A percentile compares a stretch with the other conserved stretches of the same genome.
Conservation (phyloP, 2,329 filamentous ascomycete genomes). For the Diaporthe capsici region DNA sequence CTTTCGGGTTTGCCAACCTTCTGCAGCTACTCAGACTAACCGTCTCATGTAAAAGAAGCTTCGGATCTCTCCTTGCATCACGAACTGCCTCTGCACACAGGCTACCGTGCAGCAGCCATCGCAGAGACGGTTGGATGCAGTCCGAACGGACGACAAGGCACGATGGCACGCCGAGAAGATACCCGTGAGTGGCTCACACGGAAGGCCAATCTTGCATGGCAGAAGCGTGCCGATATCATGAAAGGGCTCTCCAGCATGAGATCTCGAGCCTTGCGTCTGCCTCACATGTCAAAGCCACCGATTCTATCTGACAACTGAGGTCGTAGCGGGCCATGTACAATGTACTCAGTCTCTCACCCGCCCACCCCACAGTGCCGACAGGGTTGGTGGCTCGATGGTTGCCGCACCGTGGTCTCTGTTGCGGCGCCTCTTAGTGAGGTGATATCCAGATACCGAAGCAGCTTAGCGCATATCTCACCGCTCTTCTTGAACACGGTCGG, state of each 20-base stretch:
- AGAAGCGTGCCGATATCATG: slow-evolving; percentile 23
- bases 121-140: slow-evolving; percentile 25
- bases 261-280: slow-evolving; percentile 32
- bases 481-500: slow-evolving; percentile 40
- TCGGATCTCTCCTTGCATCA: slow-evolving; percentile 32
- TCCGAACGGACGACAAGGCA: slow-evolving; percentile 24
- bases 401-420: slow-evolving; percentile 41
- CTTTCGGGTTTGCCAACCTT: slow-evolving; percentile 21
- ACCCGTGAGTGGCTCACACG: slow-evolving; percentile 26
- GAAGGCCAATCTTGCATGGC: slow-evolving; percentile 35
- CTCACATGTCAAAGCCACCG: slow-evolving; percentile 36
- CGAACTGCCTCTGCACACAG: slow-evolving; percentile 26
- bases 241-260: not conserved
- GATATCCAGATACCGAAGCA: slow-evolving; percentile 39
- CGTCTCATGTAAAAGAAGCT: slow-evolving; percentile 30
- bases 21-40: slow-evolving; percentile 28
- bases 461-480: slow-evolving; percentile 41
- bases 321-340: slow-evolving; percentile 30
- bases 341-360: not conserved
- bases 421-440: slow-evolving; percentile 42
- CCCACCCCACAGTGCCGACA: slow-evolving; percentile 26
- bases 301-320: slow-evolving; percentile 24
- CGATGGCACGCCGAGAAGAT: slow-evolving; percentile 27
- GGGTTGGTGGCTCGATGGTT: slow-evolving; percentile 24
- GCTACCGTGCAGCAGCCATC: slow-evolving; percentile 9